These are phyloP conservation scores for Aspergillus sp. DNA, from an alignment of 2,329 filamentous ascomycete genomes.

Conservation along the genomic window DNA sequence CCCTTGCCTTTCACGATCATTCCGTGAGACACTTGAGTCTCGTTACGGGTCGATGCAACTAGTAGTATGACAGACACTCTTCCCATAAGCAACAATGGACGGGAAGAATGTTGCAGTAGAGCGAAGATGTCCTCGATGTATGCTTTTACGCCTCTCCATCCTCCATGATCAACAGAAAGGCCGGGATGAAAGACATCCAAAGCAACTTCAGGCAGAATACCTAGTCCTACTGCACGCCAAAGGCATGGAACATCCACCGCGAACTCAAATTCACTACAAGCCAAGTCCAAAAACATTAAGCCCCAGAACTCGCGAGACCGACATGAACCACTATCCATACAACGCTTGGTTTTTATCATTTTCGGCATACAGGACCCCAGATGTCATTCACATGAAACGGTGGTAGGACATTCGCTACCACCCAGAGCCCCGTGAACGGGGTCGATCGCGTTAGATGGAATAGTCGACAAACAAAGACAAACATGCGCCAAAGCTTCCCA, in stretches of 20 bases:
- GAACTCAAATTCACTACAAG: neutral
- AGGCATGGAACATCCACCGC: neutral
- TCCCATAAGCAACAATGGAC: too few relatives aligned
- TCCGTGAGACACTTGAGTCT: too few relatives aligned
- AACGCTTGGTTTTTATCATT: neutral
- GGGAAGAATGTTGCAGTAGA: too few relatives aligned
- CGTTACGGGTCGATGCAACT: too few relatives aligned
- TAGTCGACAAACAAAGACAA: conserved; percentile 13
- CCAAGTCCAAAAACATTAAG: neutral
- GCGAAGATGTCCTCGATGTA: too few relatives aligned
- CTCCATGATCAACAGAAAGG: too few relatives aligned
- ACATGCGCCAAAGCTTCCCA: conserved; percentile 33
- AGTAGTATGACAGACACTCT: too few relatives aligned
- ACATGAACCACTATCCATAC: neutral
- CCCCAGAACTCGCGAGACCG: neutral
- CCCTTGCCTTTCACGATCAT: too few relatives aligned
- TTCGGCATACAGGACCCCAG: neutral
- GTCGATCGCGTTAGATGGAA: neutral
- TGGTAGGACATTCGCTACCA: neutral
- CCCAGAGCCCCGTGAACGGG: neutral
- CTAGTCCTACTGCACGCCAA: too few relatives aligned
- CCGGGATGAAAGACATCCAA: too few relatives aligned
- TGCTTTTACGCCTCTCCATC: too few relatives aligned
- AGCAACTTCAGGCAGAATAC: too few relatives aligned
- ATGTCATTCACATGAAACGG: neutral